Evolutionary conservation across 1,284 basidiomycete genomes (phyloP), one percentile per base, ranked within the genome.

Genomic region (Ceratobasidium sp.): DNA sequence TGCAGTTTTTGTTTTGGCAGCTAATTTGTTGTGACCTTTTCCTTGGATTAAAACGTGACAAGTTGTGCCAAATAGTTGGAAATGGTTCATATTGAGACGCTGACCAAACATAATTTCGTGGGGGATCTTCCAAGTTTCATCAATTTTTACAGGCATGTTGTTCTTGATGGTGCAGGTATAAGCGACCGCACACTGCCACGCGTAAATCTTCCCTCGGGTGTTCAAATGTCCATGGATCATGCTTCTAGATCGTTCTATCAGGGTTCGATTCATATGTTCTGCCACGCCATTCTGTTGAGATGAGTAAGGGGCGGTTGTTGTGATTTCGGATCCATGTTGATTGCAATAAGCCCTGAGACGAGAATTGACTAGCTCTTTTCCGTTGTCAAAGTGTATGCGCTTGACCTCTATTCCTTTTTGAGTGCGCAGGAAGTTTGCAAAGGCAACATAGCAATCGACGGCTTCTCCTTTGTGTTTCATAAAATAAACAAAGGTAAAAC

Each of bases 211-310:
- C 13, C n/a, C 5, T 10, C 26, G 10, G 9, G 51, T 55, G 28
- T 75, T 66, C 39, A 49, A 28, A 53, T 69, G 67, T 39, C 67
- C 46, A 39, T 55, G 56, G n/a, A 78, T 40, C 55, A 70, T 61
- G 44, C 55, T 53, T n/a, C 56, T 20, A 7, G 79, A 46, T 1
- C 66, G 64, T 2, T 78, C 73, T 46, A 72, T 60, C 26, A 78
- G 79, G 4, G 77, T 75, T 12, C 82, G 71, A 67, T 84, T 85
- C 40, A 81, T 42, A 2, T 82, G 79, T 68, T 85, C 83, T 0
- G 83, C 82, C 0, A 80, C 76, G 3, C 84, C 83, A 55, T 85
- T 85, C n/a, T 80, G 75, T 73, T 82, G 79, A 20, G 81, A 83
- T 3, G 81, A 80, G 70, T 83, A 81, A 3, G 82, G 81, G 1